Base-by-base conservation (phyloP, 495 filamentous ascomycete species). In the Trichoderma asperelloides region DNA sequence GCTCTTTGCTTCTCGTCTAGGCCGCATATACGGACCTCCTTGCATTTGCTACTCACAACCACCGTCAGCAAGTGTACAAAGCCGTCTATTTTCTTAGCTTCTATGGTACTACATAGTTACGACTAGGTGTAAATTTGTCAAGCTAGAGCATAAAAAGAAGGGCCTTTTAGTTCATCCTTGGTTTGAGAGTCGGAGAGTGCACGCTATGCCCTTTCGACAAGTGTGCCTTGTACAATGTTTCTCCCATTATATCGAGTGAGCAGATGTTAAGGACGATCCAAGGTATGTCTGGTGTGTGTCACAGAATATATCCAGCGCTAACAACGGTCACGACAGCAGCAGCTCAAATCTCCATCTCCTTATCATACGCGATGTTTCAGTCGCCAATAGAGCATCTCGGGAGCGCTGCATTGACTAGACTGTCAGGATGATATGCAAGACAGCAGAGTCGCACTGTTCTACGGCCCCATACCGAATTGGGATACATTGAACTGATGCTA, bases 321-420 rank as follows among this genome's bases (percentile, higher is more conserved):
- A 60, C 23, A 60, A 3, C 3, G 8, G n/a, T 3, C 25, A 9
- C 27, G 55, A 33, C 25, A 21, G 55, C 25, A 21, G 55, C 55
- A 60, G 55, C 27, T 27, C 55, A 13, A 60, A 60, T 28, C 23
- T 18, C 55, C 55, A 60, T 28, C 23, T 18, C 55, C 55, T 60
- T 60, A 60, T 60, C 55, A 30, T 60, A 11, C 55, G 8, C 55
- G 55, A 60, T 60, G 55, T 60, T 60, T 60, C 55, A 60, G 55
- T 25, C 30, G 55, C 55, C 55, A 60, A 60, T 60, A 27, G 16
- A 60, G 55, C 55, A 30, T 27, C 27, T 3, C 27, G 3, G 55
- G 28, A 60, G 2, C 11, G 23, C 25, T 30, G 55, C 55, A 9
- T 60, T 60, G 25, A 25, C 55, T 9, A 13, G 55, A 21, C 11